Percentiles rank a stretch among this genome's conserved stretches.
Evolutionary conservation across 2,329 filamentous ascomycete species (phyloP).

Genomic region (Fusarium sublunatum): DNA sequence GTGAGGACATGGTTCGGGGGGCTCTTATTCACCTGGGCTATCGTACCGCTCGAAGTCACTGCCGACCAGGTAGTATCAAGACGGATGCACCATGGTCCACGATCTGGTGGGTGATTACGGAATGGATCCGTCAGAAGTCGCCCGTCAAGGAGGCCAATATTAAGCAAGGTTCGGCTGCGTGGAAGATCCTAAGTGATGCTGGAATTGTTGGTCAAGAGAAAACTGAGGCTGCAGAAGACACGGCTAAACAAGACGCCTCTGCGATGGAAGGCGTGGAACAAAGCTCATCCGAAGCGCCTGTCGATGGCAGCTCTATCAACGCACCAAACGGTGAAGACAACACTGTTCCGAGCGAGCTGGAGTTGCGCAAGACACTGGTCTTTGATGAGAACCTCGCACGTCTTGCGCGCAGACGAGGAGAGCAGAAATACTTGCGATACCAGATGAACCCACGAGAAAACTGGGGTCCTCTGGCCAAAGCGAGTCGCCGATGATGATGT

Average conservation of each 20-base stretch:
- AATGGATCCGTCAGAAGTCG: constrained; percentile 85
- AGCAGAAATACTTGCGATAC: constrained; percentile 82
- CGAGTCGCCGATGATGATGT: constrained; percentile 56
- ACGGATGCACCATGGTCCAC: constrained; percentile 92
- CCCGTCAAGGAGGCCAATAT: constrained; percentile 80
- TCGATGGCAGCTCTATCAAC: constrained; percentile 4
- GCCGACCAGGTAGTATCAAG: constrained; percentile 89
- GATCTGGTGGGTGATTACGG: constrained; percentile 92
- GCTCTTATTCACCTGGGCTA: constrained; percentile 86
- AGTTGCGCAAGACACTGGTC: constrained; percentile 67
- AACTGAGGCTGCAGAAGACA: constrained; percentile 31
- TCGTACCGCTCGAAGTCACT: constrained; percentile 85
- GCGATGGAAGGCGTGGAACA: constrained; percentile 56
- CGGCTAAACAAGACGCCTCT: constrained; percentile 43
- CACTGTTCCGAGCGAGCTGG: constrained; percentile 41
- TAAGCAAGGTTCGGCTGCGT: constrained; percentile 76
- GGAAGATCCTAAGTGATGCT: constrained; percentile 68
- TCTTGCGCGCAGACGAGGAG: constrained; percentile 74
- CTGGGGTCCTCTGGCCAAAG: constrained; percentile 85
- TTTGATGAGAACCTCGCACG: constrained; percentile 85
- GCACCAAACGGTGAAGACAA: constrained; percentile 40
- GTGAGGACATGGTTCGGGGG: constrained; percentile 82
- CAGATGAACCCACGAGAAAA: constrained; percentile 91
- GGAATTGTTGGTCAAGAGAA: constrained; percentile 53
- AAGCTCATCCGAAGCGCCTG: constrained; percentile 9